These are phyloP conservation scores for Amanita thiersii DNA, from an alignment of 768 basidiomycete species.

Conservation along the genomic window DNA sequence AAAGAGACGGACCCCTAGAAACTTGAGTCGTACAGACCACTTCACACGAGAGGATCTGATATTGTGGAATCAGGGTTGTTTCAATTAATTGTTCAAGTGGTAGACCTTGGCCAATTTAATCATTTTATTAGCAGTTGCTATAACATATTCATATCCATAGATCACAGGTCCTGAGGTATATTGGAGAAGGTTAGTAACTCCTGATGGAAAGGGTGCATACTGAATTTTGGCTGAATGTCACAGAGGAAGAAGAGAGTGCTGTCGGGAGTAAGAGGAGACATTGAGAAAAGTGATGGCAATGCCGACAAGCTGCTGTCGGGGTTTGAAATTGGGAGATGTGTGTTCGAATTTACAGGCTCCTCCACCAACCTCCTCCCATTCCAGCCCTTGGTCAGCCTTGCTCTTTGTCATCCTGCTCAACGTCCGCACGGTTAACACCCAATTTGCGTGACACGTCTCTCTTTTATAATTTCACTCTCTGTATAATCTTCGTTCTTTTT, in stretches of 20 bases:
- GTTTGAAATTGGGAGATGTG: conserved; percentile 11
- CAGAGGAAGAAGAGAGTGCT: conserved; percentile 68
- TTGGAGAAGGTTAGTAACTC: neutral
- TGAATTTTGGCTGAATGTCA: conserved; percentile 73
- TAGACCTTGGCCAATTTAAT: conserved; percentile 63
- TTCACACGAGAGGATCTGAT: conserved; percentile 53
- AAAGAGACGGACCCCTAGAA: conserved; percentile 39
- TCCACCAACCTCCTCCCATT: conserved; percentile 11
- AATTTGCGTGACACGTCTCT: conserved; percentile 25
- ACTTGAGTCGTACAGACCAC: conserved; percentile 85
- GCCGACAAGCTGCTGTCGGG: conserved; percentile 11
- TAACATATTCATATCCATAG: conserved; percentile 63
- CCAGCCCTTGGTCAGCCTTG: conserved; percentile 9
- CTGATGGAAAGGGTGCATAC: conserved; percentile 31
- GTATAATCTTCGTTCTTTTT: conserved; percentile 26
- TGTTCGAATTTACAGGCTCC: conserved; percentile 4
- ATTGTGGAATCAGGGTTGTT: conserved; percentile 1
- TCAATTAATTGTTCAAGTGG: neutral
- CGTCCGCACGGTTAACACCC: conserved; percentile 12
- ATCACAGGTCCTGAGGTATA: conserved; percentile 34
- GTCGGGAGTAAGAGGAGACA: conserved; percentile 22
- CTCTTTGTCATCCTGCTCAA: conserved; percentile 6
- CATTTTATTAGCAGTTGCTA: conserved; percentile 67
- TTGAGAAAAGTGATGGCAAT: too few species aligned
- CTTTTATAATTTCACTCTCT: conserved; percentile 29